Base-by-base conservation (phyloP, 1,284 basidiomycete genomes). In the Veloboletus limbatus region DNA sequence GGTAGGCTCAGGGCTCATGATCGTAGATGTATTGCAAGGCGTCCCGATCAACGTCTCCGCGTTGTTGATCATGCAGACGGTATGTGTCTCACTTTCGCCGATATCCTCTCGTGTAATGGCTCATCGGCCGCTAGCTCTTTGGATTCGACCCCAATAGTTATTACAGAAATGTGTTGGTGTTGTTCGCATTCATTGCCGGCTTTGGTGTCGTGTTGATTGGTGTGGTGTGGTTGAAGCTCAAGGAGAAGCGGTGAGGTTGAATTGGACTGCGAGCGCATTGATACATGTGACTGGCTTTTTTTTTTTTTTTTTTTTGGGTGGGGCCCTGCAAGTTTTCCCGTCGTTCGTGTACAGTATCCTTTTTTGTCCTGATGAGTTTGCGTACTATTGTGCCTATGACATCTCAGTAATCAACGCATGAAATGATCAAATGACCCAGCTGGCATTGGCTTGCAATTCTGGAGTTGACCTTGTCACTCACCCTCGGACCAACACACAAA, bases 121-220 rank as follows among this genome's bases (percentile, higher is more conserved):
- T 50, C 26, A 43, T 27, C 11, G 9, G 37, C 20, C 43, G 7
- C 14, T 4, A 88, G 76, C 72, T 95, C 21, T 96, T 95, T 60
- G 92, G 91, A 2, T 94, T 94, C 59, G 75, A 80, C 11, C 56
- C 71, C 43, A 78, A 80, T 52, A 82, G 85, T 53, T 94, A 92
- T 61, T 93, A 92, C 60, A 71, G 89, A 38, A 88, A 95, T 57
- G 88, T 95, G 6, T 72, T 96, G 22, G 82, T 94, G 21, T 65
- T 92, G 36, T 91, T 93, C 54, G 92, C 78, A 0, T 95, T 86
- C 62, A 85, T 92, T 44, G 83, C 78, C 4, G 90, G 85, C 1
- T 91, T 92, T 56, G 83, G 76, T 0, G 38, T 83, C 3, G 66
- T 78, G 8, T 79, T 93, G 11, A 78, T 92, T 48, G 74, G 73